Percentiles rank a stretch among this genome's conserved stretches.
Evolutionary conservation across 768 basidiomycete genomes (phyloP).

Genomic region (Coprinopsis cinerea): DNA sequence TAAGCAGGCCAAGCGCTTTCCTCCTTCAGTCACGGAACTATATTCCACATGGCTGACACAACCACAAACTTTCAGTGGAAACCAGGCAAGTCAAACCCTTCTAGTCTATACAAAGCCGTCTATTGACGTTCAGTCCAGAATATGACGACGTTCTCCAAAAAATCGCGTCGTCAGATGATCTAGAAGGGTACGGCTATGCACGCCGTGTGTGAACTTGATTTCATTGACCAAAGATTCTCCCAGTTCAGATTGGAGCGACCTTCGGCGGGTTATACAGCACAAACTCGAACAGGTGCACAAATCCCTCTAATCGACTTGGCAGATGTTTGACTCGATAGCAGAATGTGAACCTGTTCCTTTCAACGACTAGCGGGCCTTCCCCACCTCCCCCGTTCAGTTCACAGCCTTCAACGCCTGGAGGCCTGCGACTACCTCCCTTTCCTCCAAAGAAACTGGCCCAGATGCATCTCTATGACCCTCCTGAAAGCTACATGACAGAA

Average conservation of each 20-base stretch:
- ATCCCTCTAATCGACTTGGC: background rate
- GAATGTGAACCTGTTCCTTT: constrained; percentile 48
- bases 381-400: constrained; percentile 37
- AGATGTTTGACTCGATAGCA: constrained; percentile 17
- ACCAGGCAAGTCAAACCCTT: constrained; percentile 2
- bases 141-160: constrained; percentile 52
- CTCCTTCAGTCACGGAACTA: background rate
- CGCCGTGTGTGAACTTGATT: constrained; percentile 1
- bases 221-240: constrained; percentile 8
- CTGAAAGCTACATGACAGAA: constrained; percentile 53
- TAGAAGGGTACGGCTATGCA: constrained; percentile 42
- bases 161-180: constrained; percentile 58
- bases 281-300: constrained; percentile 59
- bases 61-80: constrained; percentile 8
- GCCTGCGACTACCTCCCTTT: constrained; percentile 69
- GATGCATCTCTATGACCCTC: constrained; percentile 45
- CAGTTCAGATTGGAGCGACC: constrained; percentile 64
- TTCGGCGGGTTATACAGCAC: constrained; percentile 68
- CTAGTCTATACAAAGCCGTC: background rate
- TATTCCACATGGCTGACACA: constrained; percentile 5
- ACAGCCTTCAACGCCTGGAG: constrained; percentile 44
- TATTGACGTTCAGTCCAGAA: constrained; percentile 32
- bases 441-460: constrained; percentile 50
- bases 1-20: background rate
- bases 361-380: constrained; percentile 30